A percentile compares a stretch with the other conserved stretches of the same genome.
These are phyloP conservation scores for Sinapis alba DNA, from an alignment of 441 rosid species.

Conservation along the genomic window DNA sequence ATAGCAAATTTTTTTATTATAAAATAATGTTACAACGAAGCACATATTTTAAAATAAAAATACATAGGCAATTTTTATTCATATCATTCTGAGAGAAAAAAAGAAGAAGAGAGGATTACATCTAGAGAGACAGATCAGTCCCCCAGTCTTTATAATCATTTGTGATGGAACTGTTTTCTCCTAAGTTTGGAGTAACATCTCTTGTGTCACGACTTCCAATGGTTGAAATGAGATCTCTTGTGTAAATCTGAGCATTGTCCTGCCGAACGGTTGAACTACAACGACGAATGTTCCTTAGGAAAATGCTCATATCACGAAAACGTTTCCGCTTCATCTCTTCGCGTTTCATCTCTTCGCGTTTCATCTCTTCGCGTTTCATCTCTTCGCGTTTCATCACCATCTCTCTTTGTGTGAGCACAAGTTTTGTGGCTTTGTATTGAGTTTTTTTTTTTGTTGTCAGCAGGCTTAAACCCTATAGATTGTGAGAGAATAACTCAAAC, in stretches of 20 bases:
- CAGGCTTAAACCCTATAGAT: background rate
- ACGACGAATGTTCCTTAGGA: background rate
- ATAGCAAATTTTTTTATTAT: background rate
- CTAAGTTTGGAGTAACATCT: background rate
- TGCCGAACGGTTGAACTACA: background rate
- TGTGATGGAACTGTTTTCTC: background rate
- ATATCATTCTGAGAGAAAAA: background rate
- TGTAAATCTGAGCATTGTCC: background rate
- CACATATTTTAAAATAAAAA: background rate
- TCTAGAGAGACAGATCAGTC: slow-evolving; percentile 25
- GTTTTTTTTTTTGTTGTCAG: background rate
- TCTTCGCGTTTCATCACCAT: background rate
- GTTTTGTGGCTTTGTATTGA: background rate
- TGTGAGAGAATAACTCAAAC: background rate
- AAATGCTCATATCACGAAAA: no score
- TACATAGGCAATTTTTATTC: background rate
- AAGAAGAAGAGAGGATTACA: background rate
- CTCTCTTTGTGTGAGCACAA: background rate
- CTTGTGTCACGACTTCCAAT: slow-evolving; percentile 10
- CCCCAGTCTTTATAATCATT: slow-evolving; percentile 1
- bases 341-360: no score
- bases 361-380: background rate
- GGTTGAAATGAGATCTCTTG: slow-evolving; percentile 36
- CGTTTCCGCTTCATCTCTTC: no score
- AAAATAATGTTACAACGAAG: slow-evolving; percentile 8